Percentiles rank a stretch among this genome's conserved stretches.
phyloP scores from a whole-genome alignment of 805 yeast genomes.

The Saccharomycopsis malanga region DNA sequence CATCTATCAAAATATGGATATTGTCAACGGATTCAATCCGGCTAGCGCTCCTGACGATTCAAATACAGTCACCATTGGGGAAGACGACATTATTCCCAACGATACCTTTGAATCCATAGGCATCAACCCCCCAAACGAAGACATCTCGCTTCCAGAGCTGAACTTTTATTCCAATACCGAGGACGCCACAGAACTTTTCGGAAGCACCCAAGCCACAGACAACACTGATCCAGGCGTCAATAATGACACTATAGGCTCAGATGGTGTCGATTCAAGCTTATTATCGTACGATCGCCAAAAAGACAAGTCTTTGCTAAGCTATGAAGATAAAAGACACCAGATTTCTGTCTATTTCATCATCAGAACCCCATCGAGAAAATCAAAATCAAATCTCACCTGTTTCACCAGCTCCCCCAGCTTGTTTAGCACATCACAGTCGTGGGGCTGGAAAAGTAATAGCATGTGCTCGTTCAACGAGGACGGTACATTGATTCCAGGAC shows the following conservation, averaged over 20 bases:
- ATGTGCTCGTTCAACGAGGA: conserved; percentile 46
- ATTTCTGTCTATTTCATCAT: conserved; percentile 47
- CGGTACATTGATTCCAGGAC: conserved; percentile 37
- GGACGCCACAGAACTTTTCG: background rate
- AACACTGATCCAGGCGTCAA: background rate
- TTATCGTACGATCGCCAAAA: conserved; percentile 16
- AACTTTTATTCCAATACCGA: background rate
- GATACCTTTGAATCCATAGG: conserved; percentile 9
- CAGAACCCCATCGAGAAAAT: conserved; percentile 45
- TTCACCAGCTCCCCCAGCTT: conserved; percentile 50
- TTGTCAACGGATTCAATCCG: conserved; percentile 7
- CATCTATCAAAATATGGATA: conserved; percentile 25
- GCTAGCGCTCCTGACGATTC: background rate
- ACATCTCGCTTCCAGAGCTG: background rate
- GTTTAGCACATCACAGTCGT: conserved; percentile 47
- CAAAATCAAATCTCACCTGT: conserved; percentile 41
- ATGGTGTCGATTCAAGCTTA: conserved; percentile 21
- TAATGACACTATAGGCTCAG: background rate
- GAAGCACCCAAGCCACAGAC: background rate
- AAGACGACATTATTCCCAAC: conserved; percentile 10
- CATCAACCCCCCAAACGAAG: background rate
- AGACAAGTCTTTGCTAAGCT: conserved; percentile 31
- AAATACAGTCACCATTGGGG: conserved; percentile 8
- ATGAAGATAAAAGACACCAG: conserved; percentile 40
- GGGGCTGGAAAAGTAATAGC: conserved; percentile 57